Evolutionary conservation across 345 rosid genomes (phyloP).

Genomic region (Eucalyptus virginea): DNA sequence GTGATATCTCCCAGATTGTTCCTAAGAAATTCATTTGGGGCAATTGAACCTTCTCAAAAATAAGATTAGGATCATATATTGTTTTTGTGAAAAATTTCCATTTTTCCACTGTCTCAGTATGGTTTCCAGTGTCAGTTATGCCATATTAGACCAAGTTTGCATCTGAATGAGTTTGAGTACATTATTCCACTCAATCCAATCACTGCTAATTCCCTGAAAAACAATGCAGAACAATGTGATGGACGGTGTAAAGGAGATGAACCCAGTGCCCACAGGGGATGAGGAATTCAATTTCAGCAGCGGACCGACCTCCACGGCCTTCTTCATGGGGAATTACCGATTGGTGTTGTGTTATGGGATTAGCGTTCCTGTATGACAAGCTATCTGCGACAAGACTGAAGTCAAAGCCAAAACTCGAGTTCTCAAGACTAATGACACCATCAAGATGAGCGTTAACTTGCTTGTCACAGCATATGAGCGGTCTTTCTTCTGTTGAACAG

Average conservation of each 20-base stretch:
- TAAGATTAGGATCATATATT: background rate
- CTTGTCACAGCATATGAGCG: constrained; percentile 78
- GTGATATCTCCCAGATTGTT: background rate
- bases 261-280: constrained; percentile 33
- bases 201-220: background rate
- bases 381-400: constrained; percentile 19
- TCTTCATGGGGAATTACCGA: background rate
- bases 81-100: background rate
- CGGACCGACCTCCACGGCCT: too few species aligned
- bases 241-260: constrained; percentile 22
- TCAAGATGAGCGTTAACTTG: constrained; percentile 43
- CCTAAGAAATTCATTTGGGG: too few species aligned
- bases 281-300: constrained; percentile 4
- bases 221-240: constrained; percentile 35
- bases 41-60: background rate
- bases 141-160: background rate
- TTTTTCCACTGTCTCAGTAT: background rate
- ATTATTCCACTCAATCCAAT: background rate
- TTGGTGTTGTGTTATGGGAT: constrained; percentile 49
- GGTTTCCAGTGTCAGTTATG: background rate
- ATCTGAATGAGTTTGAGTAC: background rate
- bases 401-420: constrained; percentile 30
- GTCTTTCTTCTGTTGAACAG: constrained; percentile 46
- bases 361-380: constrained; percentile 33
- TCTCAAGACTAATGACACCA: constrained; percentile 20